These are phyloP conservation scores for Camellia granthamiana DNA, from an alignment of 148 eudicot species.

Conservation along the genomic window DNA sequence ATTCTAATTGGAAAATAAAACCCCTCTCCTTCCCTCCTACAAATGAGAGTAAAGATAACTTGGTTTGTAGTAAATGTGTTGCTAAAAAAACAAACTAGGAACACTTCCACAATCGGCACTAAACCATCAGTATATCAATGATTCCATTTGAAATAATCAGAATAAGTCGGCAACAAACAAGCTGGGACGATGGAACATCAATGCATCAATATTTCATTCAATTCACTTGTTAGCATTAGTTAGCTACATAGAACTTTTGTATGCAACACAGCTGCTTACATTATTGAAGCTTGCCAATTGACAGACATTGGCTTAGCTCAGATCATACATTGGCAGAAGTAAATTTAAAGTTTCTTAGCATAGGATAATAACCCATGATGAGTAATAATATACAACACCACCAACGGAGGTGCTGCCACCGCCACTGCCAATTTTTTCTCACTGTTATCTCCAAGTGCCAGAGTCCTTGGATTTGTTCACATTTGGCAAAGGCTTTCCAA, in stretches of 20 bases:
- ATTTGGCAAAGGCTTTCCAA: not conserved
- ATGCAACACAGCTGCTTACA: constrained; percentile 1
- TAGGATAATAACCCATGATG: not conserved
- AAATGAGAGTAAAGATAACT: too few relatives aligned
- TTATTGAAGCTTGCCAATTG: not conserved
- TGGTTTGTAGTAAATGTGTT: too few relatives aligned
- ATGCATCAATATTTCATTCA: not conserved
- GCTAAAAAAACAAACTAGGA: too few relatives aligned
- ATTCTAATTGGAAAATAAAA: not conserved
- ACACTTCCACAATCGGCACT: too few relatives aligned
- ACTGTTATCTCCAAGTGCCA: not conserved
- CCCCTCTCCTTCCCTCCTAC: not conserved
- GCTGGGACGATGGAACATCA: not conserved
- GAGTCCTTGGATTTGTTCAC: not conserved
- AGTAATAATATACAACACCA: not conserved
- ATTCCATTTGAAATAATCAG: not conserved
- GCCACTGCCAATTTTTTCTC: too few relatives aligned
- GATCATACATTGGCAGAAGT: not conserved
- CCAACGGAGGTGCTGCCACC: not conserved
- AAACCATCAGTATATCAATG: not conserved
- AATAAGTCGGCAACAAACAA: not conserved
- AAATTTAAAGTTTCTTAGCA: not conserved
- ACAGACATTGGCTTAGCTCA: not conserved
- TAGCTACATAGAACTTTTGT: not conserved
- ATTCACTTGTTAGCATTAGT: not conserved